These are phyloP conservation scores for Auriscalpium orientale DNA, from an alignment of 768 basidiomycete species.

Conservation along the genomic window DNA sequence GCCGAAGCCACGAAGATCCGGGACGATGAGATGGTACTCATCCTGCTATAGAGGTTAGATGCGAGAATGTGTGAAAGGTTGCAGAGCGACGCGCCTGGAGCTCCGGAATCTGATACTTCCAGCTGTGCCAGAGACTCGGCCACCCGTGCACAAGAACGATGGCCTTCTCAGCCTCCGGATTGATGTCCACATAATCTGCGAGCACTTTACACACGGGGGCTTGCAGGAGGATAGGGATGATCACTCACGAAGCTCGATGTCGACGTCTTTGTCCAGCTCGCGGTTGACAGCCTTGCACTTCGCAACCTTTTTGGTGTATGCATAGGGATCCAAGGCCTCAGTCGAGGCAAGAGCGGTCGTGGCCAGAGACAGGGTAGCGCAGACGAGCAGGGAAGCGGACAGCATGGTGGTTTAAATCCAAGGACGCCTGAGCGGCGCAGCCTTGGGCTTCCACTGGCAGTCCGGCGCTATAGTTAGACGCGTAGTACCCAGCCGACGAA, in stretches of 20 bases:
- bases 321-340: too few relatives aligned
- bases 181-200: slow-evolving; percentile 49
- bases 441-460: too few relatives aligned
- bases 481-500: too few relatives aligned
- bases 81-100: slow-evolving; percentile 38
- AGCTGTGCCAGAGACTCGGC: slow-evolving; percentile 71
- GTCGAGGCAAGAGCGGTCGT: too few relatives aligned
- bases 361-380: too few relatives aligned
- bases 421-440: too few relatives aligned
- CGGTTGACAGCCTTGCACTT: slow-evolving; percentile 11
- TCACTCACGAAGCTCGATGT: slow-evolving; percentile 10
- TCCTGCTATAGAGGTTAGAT: slow-evolving; percentile 26
- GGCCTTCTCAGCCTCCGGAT: slow-evolving; percentile 41
- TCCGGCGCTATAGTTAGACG: too few relatives aligned
- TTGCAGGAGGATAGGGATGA: not conserved
- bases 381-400: too few relatives aligned
- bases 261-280: not conserved
- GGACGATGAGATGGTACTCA: slow-evolving; percentile 54
- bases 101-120: slow-evolving; percentile 63
- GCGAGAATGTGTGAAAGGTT: not conserved
- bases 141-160: slow-evolving; percentile 73
- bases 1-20: slow-evolving; percentile 66
- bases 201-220: not conserved
- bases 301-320: slow-evolving; percentile 9
- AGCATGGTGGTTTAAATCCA: too few relatives aligned